These are phyloP conservation scores for Bruguiera parviflora DNA, from an alignment of 345 rosid genomes.

Conservation along the genomic window DNA sequence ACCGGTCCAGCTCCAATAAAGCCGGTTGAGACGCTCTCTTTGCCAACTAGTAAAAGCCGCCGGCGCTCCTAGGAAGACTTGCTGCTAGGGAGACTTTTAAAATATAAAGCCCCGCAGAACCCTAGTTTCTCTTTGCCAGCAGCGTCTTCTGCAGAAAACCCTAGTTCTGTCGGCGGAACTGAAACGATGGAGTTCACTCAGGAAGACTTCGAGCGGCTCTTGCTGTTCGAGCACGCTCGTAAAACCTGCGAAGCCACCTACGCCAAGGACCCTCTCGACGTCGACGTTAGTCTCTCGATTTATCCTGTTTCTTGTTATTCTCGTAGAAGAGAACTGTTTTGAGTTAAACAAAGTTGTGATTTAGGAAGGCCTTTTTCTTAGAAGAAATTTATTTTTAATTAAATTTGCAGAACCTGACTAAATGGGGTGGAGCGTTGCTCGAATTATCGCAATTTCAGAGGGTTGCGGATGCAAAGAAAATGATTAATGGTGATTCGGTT, in stretches of 20 bases:
- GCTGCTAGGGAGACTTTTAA: no score
- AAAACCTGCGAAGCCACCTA: constrained; percentile 52
- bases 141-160: neutral
- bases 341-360: neutral
- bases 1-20: no score
- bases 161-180: neutral
- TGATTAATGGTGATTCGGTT: constrained; percentile 29
- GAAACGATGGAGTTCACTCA: constrained; percentile 47
- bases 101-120: no score
- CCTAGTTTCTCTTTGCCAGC: no score
- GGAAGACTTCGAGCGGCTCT: constrained; percentile 52
- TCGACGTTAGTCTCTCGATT: constrained; percentile 37
- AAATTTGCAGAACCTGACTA: constrained; percentile 39
- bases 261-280: constrained; percentile 54
- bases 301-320: no score
- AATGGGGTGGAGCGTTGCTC: constrained; percentile 55
- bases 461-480: constrained; percentile 38
- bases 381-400: no score
- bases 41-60: no score
- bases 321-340: neutral
- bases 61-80: no score
- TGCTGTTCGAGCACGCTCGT: constrained; percentile 52
- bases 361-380: neutral
- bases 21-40: no score
- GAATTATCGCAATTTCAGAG: constrained; percentile 58